Evolutionary conservation across 148 eudicot species (phyloP).

Genomic region (Suaeda aralocaspica): DNA sequence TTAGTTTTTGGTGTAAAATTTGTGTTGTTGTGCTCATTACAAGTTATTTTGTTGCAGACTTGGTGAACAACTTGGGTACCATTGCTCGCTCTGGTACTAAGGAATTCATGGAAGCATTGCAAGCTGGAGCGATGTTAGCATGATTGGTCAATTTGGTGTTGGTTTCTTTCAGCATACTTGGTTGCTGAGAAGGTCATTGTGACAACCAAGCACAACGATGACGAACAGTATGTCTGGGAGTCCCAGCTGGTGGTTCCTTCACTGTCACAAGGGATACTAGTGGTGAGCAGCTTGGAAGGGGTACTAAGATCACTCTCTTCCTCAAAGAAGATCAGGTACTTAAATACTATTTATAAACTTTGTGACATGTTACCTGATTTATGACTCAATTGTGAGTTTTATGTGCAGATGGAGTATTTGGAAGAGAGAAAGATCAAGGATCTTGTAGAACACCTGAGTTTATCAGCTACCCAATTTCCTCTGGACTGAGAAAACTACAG

Average conservation of each 20-base stretch:
- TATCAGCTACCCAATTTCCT: conserved; percentile 90
- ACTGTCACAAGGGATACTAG: conserved; percentile 68
- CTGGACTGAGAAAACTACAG: conserved; percentile 86
- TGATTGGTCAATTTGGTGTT: conserved; percentile 94
- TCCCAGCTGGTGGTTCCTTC: conserved; percentile 88
- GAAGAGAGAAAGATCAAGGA: conserved; percentile 92
- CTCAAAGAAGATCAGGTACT: conserved; percentile 87
- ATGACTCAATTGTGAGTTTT: too few relatives aligned
- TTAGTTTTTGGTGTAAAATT: too few relatives aligned
- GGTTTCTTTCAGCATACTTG: conserved; percentile 86
- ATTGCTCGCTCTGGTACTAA: conserved; percentile 93
- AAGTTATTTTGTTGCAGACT: conserved; percentile 31
- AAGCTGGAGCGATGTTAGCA: conserved; percentile 97
- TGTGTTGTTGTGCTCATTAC: not conserved
- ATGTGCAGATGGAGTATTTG: conserved; percentile 64
- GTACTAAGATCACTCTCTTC: conserved; percentile 86
- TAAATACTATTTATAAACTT: too few relatives aligned
- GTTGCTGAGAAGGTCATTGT: conserved; percentile 90
- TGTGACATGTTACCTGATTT: not conserved
- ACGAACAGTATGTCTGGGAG: conserved; percentile 86
- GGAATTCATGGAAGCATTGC: conserved; percentile 92
- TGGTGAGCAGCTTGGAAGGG: conserved; percentile 84
- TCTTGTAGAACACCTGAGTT: conserved; percentile 93
- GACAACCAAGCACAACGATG: conserved; percentile 83
- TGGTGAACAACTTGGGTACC: conserved; percentile 94